These are phyloP conservation scores for Phytophthora tentaculata DNA, from an alignment of 352 stramenopile genomes.

Conservation along the genomic window DNA sequence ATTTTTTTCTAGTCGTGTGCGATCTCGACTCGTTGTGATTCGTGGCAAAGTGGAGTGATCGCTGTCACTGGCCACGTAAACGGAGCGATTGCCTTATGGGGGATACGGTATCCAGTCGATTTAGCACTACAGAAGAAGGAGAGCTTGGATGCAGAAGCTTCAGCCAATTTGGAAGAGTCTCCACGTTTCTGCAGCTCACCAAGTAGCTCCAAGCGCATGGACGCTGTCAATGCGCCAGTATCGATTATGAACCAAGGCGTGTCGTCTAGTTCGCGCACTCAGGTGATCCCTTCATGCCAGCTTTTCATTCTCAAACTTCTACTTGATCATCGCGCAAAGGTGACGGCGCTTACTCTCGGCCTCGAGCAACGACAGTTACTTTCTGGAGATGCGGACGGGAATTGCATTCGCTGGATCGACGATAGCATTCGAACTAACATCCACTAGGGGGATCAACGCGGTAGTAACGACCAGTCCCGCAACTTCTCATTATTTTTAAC, in stretches of 20 bases:
- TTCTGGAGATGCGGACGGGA: slow-evolving; percentile 68
- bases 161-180: neutral
- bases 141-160: neutral
- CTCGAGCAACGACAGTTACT: slow-evolving; percentile 72
- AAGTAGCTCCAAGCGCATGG: slow-evolving; percentile 11
- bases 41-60: slow-evolving; percentile 75
- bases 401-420: slow-evolving; percentile 84
- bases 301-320: slow-evolving; percentile 81
- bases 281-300: slow-evolving; percentile 67
- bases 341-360: slow-evolving; percentile 66
- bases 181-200: slow-evolving; percentile 4
- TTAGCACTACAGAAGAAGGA: slow-evolving; percentile 44
- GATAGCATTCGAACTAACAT: slow-evolving; percentile 73
- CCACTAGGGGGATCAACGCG: too few relatives aligned
- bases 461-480: slow-evolving; percentile 18
- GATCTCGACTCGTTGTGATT: slow-evolving; percentile 74
- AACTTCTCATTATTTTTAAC: slow-evolving; percentile 24
- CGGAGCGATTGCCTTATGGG: slow-evolving; percentile 78
- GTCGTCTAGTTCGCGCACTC: slow-evolving; percentile 30
- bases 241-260: slow-evolving; percentile 15
- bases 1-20: slow-evolving; percentile 50
- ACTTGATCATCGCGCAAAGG: slow-evolving; percentile 62
- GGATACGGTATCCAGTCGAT: slow-evolving; percentile 65
- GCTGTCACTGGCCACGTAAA: slow-evolving; percentile 73
- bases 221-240: slow-evolving; percentile 1